A percentile compares a stretch with the other conserved stretches of the same genome.
These are phyloP conservation scores for Kurtzmaniella quercitrusa DNA, from an alignment of 1,139 yeast species.

Conservation along the genomic window DNA sequence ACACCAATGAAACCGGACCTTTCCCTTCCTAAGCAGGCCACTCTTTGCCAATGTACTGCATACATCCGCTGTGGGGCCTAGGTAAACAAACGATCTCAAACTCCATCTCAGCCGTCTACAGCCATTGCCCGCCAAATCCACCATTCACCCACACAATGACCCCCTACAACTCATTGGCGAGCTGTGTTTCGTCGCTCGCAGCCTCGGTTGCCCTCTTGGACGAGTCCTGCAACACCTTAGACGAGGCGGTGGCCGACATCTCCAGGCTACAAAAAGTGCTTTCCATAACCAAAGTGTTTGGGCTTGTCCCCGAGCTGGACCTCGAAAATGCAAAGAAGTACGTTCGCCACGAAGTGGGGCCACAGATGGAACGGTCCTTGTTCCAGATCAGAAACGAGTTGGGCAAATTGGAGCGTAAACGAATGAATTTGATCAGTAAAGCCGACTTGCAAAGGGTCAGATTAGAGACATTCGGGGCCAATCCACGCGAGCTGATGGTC, in stretches of 20 bases:
- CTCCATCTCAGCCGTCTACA: no score
- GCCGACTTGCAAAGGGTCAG: slow-evolving; percentile 31
- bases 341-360: slow-evolving; percentile 27
- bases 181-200: slow-evolving; percentile 27
- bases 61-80: no score
- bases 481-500: slow-evolving; percentile 9
- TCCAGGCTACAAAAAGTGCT: slow-evolving; percentile 31
- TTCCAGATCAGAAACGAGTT: slow-evolving; percentile 32
- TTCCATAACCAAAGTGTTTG: slow-evolving; percentile 35
- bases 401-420: slow-evolving; percentile 21
- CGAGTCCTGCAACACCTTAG: slow-evolving; percentile 25
- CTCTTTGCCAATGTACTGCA: no score
- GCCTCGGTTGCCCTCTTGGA: slow-evolving; percentile 29
- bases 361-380: slow-evolving; percentile 30
- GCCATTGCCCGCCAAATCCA: no score
- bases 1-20: no score
- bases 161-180: slow-evolving; percentile 13
- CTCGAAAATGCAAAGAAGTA: slow-evolving; percentile 32
- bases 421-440: slow-evolving; percentile 25
- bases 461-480: slow-evolving; percentile 20
- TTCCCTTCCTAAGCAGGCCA: no score
- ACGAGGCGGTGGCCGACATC: slow-evolving; percentile 31
- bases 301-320: slow-evolving; percentile 39
- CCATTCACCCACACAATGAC: no score
- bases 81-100: no score